Evolutionary conservation across 106 monocot species (phyloP).

Genomic region (Dendrobium huoshanense): DNA sequence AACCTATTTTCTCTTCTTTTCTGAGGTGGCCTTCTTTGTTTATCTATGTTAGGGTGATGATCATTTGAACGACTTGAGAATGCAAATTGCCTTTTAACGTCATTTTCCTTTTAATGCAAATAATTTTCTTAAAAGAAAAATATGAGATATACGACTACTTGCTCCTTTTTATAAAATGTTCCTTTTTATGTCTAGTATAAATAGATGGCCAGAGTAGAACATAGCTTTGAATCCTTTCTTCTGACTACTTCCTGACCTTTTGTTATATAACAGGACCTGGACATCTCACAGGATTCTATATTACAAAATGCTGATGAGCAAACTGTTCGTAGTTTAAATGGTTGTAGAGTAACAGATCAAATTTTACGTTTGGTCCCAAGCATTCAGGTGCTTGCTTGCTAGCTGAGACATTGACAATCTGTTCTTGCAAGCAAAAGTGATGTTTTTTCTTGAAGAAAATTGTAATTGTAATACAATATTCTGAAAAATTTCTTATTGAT

Average conservation of each 20-base stretch:
- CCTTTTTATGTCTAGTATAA: background rate
- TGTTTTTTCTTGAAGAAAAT: background rate
- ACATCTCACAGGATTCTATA: conserved; percentile 87
- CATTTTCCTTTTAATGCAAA: background rate
- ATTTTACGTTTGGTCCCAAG: conserved; percentile 86
- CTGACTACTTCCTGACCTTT: background rate
- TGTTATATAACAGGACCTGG: conserved; percentile 49
- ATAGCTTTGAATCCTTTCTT: background rate
- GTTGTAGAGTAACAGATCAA: conserved; percentile 91
- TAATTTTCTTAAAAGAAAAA: background rate
- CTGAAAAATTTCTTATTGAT: conserved; percentile 17
- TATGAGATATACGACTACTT: background rate
- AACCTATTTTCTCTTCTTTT: background rate
- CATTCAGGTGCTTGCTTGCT: conserved; percentile 48
- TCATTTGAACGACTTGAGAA: background rate
- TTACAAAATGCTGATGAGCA: conserved; percentile 95
- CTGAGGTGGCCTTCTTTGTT: background rate
- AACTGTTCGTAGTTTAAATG: conserved; percentile 92
- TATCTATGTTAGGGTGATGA: background rate
- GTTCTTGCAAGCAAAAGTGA: background rate
- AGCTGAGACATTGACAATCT: background rate
- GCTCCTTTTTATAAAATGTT: background rate
- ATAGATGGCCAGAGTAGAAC: background rate
- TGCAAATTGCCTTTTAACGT: background rate
- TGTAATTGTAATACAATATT: background rate